phyloP scores from a whole-genome alignment of 768 basidiomycete species.

The Coprinopsis sp. region DNA sequence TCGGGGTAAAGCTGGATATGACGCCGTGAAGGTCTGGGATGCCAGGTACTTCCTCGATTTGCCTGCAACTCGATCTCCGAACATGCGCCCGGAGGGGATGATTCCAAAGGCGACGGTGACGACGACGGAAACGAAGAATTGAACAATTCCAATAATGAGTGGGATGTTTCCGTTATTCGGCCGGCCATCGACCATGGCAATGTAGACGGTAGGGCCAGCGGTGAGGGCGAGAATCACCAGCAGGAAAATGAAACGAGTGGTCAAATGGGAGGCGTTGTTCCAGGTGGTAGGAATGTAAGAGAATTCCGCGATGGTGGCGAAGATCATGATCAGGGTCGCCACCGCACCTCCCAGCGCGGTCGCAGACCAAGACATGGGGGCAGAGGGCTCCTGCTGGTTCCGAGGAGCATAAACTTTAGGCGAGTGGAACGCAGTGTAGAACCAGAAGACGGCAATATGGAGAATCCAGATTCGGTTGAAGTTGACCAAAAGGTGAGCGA shows the following conservation, averaged over 20 bases:
- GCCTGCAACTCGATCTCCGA: slow-evolving; percentile 96
- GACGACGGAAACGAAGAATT: slow-evolving; percentile 87
- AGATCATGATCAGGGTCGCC: slow-evolving; percentile 88
- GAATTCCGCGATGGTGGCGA: slow-evolving; percentile 91
- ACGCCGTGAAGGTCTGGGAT: slow-evolving; percentile 97
- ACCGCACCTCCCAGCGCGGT: slow-evolving; percentile 95
- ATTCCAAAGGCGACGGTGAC: slow-evolving; percentile 81
- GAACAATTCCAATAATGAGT: slow-evolving; percentile 87
- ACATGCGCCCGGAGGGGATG: slow-evolving; percentile 96
- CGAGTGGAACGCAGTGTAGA: slow-evolving; percentile 97
- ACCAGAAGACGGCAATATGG: slow-evolving; percentile 91
- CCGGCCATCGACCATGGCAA: slow-evolving; percentile 76
- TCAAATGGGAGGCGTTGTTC: slow-evolving; percentile 97
- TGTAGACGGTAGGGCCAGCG: slow-evolving; percentile 89
- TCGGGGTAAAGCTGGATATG: slow-evolving; percentile 77
- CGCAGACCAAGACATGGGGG: slow-evolving; percentile 93
- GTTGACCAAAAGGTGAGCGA: slow-evolving; percentile 91
- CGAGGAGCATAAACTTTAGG: slow-evolving; percentile 83
- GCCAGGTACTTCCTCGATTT: slow-evolving; percentile 98
- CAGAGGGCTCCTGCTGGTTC: slow-evolving; percentile 60
- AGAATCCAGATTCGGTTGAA: slow-evolving; percentile 99
- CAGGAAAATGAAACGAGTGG: slow-evolving; percentile 89
- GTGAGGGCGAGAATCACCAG: slow-evolving; percentile 90
- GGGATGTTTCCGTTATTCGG: slow-evolving; percentile 61
- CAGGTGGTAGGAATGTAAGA: slow-evolving; percentile 97